Evolutionary conservation across 2,329 filamentous ascomycete genomes (phyloP).

Genomic region (Arthrinium puccinioides): DNA sequence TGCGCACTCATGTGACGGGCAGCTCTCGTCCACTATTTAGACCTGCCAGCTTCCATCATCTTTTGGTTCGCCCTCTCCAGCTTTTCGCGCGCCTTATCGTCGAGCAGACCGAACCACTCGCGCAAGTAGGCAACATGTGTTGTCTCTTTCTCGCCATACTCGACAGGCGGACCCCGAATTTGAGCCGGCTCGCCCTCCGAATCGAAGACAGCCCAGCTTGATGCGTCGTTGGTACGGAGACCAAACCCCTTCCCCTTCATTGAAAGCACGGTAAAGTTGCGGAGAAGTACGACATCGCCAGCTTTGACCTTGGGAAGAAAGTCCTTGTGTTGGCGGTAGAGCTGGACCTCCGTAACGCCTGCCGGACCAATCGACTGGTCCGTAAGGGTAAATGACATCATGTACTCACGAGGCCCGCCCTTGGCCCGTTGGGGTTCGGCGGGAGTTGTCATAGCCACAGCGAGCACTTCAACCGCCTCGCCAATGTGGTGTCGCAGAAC

Average conservation of each 20-base stretch:
- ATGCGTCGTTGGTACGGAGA: constrained; percentile 44
- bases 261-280: constrained; percentile 46
- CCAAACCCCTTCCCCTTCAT: constrained; percentile 49
- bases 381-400: constrained; percentile 49
- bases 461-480: constrained; percentile 46
- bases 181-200: constrained; percentile 35
- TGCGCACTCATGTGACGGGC: too few relatives aligned
- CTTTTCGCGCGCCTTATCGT: constrained; percentile 36
- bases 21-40: not conserved
- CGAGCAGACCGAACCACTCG: constrained; percentile 42
- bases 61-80: constrained; percentile 40
- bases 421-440: constrained; percentile 47
- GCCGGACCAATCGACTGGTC: constrained; percentile 47
- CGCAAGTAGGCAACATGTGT: constrained; percentile 40
- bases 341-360: constrained; percentile 44
- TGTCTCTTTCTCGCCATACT: constrained; percentile 43
- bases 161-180: constrained; percentile 53
- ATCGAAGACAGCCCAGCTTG: constrained; percentile 57
- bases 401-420: constrained; percentile 50
- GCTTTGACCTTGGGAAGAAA: constrained; percentile 46
- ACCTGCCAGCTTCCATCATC: constrained; percentile 17
- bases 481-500: constrained; percentile 41
- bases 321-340: constrained; percentile 52
- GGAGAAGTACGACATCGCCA: constrained; percentile 53
- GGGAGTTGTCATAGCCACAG: constrained; percentile 44